A percentile compares a stretch with the other conserved stretches of the same genome.
Evolutionary conservation across 345 rosid genomes (phyloP).

Genomic region (Boechera stricta): DNA sequence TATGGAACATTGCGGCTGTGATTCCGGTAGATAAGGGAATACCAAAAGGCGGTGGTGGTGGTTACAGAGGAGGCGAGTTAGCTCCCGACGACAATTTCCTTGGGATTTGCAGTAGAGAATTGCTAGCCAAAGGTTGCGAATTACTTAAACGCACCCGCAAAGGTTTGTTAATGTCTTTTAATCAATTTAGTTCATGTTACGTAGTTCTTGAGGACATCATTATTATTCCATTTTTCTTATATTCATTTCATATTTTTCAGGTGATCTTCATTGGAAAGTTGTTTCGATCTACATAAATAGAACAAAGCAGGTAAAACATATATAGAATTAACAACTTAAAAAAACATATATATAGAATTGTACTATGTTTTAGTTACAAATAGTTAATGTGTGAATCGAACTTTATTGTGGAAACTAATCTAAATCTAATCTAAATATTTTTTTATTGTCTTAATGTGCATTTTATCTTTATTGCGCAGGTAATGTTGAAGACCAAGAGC

Average conservation of each 20-base stretch:
- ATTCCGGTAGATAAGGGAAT: constrained; percentile 87
- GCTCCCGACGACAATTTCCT: constrained; percentile 80
- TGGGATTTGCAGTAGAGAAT: constrained; percentile 79
- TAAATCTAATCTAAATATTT: not conserved
- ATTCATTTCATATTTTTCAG: constrained; percentile 49
- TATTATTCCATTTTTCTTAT: not conserved
- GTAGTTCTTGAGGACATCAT: constrained; percentile 14
- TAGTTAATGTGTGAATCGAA: not conserved
- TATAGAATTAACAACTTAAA: too few species aligned
- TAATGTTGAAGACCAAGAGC: constrained; percentile 86
- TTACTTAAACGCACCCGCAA: constrained; percentile 93
- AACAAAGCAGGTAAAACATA: constrained; percentile 68
- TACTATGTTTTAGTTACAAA: not conserved
- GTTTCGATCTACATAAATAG: constrained; percentile 88
- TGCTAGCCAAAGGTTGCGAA: constrained; percentile 93
- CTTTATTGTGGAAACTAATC: not conserved
- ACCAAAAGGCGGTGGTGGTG: constrained; percentile 45
- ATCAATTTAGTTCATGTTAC: not conserved
- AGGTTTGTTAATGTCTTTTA: constrained; percentile 56
- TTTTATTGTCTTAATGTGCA: not conserved
- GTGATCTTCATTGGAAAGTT: constrained; percentile 95
- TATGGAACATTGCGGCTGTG: constrained; percentile 93
- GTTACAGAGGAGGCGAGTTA: constrained; percentile 64
- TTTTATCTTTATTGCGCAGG: constrained; percentile 49
- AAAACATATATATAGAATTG: not conserved